Evolutionary conservation across 768 basidiomycete genomes (phyloP), one percentile per base, ranked within the genome.

Genomic region (Termitomyces sp.): DNA sequence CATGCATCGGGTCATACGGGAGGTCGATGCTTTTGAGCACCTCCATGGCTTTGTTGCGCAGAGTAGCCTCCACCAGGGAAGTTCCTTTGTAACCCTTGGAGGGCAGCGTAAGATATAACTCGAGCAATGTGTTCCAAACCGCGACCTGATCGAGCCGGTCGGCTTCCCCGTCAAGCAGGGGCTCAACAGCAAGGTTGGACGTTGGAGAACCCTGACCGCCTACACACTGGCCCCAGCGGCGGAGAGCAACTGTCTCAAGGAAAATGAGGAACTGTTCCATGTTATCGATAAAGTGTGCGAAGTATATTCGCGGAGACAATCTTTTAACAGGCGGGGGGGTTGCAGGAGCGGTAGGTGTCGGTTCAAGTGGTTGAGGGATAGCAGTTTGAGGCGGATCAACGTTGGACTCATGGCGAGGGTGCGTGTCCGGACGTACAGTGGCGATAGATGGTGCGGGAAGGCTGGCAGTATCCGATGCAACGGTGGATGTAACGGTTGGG

Each of bases 211-310:
- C 48, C 41, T 60, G 61, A 10, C 44, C 57, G 30, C 61, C 63
- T n/a, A 92, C 76, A 21, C 71, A 76, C 67, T 96, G 92, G 5
- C 82, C 82, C 91, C 93, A 98, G 8, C 93, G 77, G 25, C 83
- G 78, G 40, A 72, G 64, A 2, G 93, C 91, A 30, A 98, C 89
- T 6, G 85, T 85, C 72, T 98, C 95, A 9, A 99, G 79, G 69
- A 98, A 98, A 1, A 81, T 76, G 40, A 92, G 79, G 61, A 99
- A 96, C 55, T 91, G 83, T 2, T 77, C 77, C 56, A 88, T 83
- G 63, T 95, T 91, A 65, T 96, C 91, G 37, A 97, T 86, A 61
- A 97, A 98, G 67, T 97, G 93, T 0, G 94, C 87, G 65, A 98
- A 98, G 69, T 93, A 98, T 32, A 89, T 75, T 4, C 86, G 76